phyloP scores from a whole-genome alignment of 805 yeast genomes.

The Spathaspora arborariae region DNA sequence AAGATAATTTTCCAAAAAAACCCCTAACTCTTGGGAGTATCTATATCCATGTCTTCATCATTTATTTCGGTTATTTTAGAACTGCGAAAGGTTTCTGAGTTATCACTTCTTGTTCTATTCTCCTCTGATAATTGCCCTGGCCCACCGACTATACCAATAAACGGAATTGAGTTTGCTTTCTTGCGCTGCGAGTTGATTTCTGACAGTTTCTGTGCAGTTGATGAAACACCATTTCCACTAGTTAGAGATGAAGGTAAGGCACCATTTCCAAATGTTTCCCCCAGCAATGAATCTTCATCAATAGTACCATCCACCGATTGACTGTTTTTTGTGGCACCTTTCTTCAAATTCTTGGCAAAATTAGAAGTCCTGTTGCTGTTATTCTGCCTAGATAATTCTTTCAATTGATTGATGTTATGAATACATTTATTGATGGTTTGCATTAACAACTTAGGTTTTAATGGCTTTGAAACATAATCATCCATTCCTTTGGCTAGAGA shows the following conservation, averaged over 20 bases:
- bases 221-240: not conserved
- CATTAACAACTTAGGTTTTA: constrained; percentile 76
- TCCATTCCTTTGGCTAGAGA: constrained; percentile 90
- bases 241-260: not conserved
- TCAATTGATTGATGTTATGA: constrained; percentile 61
- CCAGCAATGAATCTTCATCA: not conserved
- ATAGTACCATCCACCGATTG: not conserved
- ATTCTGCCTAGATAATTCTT: constrained; percentile 49
- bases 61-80: not conserved
- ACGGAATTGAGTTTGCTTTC: not conserved
- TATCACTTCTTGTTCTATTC: not conserved
- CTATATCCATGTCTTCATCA: not conserved
- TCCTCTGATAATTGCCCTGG: not conserved
- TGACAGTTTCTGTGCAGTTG: not conserved
- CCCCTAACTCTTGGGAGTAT: not conserved
- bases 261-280: not conserved
- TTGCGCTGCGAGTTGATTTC: not conserved
- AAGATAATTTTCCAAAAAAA: not conserved
- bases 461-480: constrained; percentile 83
- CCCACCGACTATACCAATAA: not conserved
- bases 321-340: constrained; percentile 23
- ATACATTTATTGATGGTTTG: constrained; percentile 85
- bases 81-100: not conserved
- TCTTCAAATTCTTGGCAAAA: constrained; percentile 44
- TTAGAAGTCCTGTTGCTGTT: constrained; percentile 42